phyloP scores from a whole-genome alignment of 2,329 filamentous ascomycete genomes.

The Hymenoscyphus fructigenus region DNA sequence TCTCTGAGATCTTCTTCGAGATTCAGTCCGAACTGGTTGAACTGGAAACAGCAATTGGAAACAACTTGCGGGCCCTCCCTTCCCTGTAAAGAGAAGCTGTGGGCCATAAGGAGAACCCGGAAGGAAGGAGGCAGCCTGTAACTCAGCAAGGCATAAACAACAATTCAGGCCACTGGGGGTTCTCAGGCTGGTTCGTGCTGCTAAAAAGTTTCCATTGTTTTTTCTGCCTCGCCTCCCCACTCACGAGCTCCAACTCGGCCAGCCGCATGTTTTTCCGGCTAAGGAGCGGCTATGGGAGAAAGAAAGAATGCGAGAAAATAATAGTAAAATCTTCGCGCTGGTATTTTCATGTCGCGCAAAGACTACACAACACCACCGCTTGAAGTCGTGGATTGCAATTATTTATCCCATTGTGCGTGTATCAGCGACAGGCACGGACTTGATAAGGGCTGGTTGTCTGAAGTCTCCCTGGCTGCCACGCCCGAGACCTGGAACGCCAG shows the following conservation, averaged over 20 bases:
- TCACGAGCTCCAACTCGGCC: neutral
- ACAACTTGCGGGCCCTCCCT: no score
- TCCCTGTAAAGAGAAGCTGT: no score
- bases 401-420: neutral
- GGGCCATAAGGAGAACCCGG: neutral
- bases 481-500: neutral
- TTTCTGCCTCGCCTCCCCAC: neutral
- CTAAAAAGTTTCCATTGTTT: neutral
- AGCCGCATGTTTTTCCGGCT: neutral
- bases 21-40: neutral
- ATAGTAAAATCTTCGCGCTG: neutral
- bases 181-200: neutral
- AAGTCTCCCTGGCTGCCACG: neutral
- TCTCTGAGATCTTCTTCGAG: neutral
- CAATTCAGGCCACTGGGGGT: neutral
- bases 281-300: neutral
- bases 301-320: neutral
- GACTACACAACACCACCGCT: neutral
- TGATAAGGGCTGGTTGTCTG: neutral
- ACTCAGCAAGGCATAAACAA: neutral
- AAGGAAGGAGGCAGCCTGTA: neutral
- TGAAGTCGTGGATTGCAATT: no score
- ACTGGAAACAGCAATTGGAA: neutral
- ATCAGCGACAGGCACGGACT: neutral
- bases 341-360: neutral